Conservation (phyloP, 305 asterid species). For the Plantago coronopus region DNA sequence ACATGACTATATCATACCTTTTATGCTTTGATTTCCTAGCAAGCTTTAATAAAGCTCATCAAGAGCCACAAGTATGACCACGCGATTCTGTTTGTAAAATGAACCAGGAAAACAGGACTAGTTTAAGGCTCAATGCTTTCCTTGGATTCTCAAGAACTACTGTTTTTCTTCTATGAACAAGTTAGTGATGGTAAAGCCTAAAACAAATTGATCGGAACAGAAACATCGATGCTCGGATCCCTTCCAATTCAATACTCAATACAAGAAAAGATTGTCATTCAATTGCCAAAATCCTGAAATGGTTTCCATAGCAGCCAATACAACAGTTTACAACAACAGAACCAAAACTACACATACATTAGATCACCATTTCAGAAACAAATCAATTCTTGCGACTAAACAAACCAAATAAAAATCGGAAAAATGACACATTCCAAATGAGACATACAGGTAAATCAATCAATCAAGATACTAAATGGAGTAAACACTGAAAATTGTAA, state of each 20-base stretch:
- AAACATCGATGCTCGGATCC: constrained; percentile 1
- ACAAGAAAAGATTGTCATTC: not conserved
- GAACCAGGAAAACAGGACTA: no score
- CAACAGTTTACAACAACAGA: not conserved
- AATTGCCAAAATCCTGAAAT: not conserved
- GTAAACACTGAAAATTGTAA: not conserved
- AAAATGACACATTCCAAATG: no score
- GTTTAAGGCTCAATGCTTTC: no score
- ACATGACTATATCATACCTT: no score
- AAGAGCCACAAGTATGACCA: no score
- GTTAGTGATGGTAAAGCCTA: no score
- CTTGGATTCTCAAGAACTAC: no score
- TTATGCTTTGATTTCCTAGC: no score
- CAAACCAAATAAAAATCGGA: not conserved
- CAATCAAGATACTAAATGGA: not conserved
- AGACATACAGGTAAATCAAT: constrained; percentile 23
- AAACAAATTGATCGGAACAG: no score
- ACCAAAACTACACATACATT: not conserved
- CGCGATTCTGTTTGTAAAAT: no score
- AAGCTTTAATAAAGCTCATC: no score
- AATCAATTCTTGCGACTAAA: constrained; percentile 8
- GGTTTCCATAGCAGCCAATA: constrained; percentile 12
- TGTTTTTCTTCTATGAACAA: no score
- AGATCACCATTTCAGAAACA: not conserved
- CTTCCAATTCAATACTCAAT: not conserved